A percentile compares a stretch with the other conserved stretches of the same genome.
These are phyloP conservation scores for Fusarium lateritium DNA, from an alignment of 2,329 filamentous ascomycete species.

Conservation along the genomic window DNA sequence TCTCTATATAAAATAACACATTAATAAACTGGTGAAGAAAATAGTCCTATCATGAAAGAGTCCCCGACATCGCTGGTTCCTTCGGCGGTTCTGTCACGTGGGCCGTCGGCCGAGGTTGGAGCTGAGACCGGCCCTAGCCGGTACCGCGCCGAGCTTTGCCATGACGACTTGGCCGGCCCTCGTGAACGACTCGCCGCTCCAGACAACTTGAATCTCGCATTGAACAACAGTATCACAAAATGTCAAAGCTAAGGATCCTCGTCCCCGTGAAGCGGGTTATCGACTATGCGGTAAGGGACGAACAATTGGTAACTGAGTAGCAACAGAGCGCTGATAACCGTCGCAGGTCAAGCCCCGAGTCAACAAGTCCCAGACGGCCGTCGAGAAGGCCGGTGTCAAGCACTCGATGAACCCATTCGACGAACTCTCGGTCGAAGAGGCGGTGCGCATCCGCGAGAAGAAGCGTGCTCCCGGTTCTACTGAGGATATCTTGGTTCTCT, in stretches of 20 bases:
- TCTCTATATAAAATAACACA: background rate
- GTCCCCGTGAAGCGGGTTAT: slow-evolving; percentile 88
- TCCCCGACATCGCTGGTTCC: slow-evolving; percentile 39
- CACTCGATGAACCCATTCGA: slow-evolving; percentile 99
- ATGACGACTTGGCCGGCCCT: slow-evolving; percentile 47
- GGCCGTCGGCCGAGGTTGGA: slow-evolving; percentile 57
- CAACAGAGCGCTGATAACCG: slow-evolving; percentile 28
- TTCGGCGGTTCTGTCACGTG: slow-evolving; percentile 54
- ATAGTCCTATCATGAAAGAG: background rate
- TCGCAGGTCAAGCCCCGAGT: slow-evolving; percentile 76
- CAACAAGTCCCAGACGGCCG: slow-evolving; percentile 83
- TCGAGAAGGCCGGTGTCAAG: slow-evolving; percentile 94
- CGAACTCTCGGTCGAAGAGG: slow-evolving; percentile 97
- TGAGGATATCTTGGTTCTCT: slow-evolving; percentile 91
- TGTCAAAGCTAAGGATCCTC: slow-evolving; percentile 80
- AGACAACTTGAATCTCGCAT: slow-evolving; percentile 43
- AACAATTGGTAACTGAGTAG: slow-evolving; percentile 3
- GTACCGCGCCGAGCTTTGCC: slow-evolving; percentile 49
- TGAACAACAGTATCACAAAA: slow-evolving; percentile 54
- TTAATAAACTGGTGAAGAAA: background rate
- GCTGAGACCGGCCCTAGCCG: slow-evolving; percentile 62
- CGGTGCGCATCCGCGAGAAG: slow-evolving; percentile 93
- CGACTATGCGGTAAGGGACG: slow-evolving; percentile 80
- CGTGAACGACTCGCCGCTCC: slow-evolving; percentile 38
- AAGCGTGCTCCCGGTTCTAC: slow-evolving; percentile 80